Base-by-base conservation (phyloP, 306 rosid genomes). In the Fragaria nilgerrensis region DNA sequence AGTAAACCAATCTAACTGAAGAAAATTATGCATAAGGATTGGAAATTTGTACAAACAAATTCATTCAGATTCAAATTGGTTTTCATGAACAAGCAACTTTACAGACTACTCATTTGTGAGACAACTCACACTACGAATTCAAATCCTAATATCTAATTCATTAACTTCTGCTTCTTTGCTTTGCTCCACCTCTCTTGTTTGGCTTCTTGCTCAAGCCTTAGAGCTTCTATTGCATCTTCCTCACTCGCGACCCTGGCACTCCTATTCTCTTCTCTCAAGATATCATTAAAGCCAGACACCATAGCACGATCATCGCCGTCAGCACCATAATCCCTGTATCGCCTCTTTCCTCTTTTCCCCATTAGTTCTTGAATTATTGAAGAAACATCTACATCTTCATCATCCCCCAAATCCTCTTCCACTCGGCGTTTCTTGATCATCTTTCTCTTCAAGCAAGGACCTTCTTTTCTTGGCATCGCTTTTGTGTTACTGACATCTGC, bases 121-220 rank as follows among this genome's bases (percentile, higher is more conserved):
- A 52, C 59, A 1, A 7, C 7, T 15, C 13, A 25, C 17, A 59
- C 37, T 12, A 1, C 8, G 19, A 25, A 64, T 34, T 64, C 69
- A 64, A 2, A 34, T 32, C 44, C 13, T 6, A 8, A 16, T 9
- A 36, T 8, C 69, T 64, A 64, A 17, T 32, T 64, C 44, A 7
- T 34, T 23, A 64, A 17, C 58, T 19, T 74, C 70, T 32, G 78
- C 71, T 75, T 47, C 78, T 75, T 75, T 62, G 16, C 61, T 62
- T 20, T 75, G 34, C 22, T 75, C 17, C 45, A 29, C n/a, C 34
- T 44, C 32, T 61, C 78, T 11, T 6, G 6, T 52, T 62, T 45
- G 9, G 34, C 22, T 48, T 75, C 78, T 75, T 44, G 14, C n/a
- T 44, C 5, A 64, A 44, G 36, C 61, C 4, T 32, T 15, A 45